Evolutionary conservation across 257 asterid species (phyloP).

Genomic region (Jaltomata sinuosa): DNA sequence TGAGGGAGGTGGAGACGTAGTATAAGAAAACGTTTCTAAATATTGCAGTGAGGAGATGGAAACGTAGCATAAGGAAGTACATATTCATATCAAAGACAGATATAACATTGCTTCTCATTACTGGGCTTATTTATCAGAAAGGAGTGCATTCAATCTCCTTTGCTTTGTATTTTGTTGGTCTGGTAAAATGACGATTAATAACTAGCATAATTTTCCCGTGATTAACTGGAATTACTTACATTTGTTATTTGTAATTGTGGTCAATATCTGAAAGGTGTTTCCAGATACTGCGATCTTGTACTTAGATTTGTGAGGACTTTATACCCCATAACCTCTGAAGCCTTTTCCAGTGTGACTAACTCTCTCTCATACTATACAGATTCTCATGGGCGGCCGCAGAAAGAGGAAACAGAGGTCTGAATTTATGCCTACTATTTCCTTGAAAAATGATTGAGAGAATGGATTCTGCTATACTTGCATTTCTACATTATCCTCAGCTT

Average conservation of each 20-base stretch:
- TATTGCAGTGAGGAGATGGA: not conserved
- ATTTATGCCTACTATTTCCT: conserved; percentile 20
- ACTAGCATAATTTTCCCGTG: not conserved
- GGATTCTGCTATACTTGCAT: not conserved
- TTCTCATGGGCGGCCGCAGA: conserved; percentile 23
- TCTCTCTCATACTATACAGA: conserved; percentile 33
- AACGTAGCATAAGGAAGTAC: not conserved
- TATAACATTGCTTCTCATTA: not conserved
- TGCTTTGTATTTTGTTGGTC: not conserved
- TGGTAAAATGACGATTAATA: not conserved
- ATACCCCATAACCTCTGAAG: not conserved
- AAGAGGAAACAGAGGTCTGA: conserved; percentile 47
- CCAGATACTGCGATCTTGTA: not conserved
- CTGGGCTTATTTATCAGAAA: not conserved
- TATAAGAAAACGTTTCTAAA: not conserved
- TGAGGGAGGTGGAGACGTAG: not conserved
- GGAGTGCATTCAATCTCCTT: not conserved
- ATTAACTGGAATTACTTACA: not conserved
- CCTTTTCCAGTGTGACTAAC: conserved; percentile 4
- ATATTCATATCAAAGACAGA: not conserved
- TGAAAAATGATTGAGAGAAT: conserved; percentile 7
- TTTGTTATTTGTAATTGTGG: not conserved
- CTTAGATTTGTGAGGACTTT: not conserved
- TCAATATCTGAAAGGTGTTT: not conserved
- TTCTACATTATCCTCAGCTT: conserved; percentile 6